Evolutionary conservation across 441 rosid genomes (phyloP).

Genomic region (Aquilaria agallochum): DNA sequence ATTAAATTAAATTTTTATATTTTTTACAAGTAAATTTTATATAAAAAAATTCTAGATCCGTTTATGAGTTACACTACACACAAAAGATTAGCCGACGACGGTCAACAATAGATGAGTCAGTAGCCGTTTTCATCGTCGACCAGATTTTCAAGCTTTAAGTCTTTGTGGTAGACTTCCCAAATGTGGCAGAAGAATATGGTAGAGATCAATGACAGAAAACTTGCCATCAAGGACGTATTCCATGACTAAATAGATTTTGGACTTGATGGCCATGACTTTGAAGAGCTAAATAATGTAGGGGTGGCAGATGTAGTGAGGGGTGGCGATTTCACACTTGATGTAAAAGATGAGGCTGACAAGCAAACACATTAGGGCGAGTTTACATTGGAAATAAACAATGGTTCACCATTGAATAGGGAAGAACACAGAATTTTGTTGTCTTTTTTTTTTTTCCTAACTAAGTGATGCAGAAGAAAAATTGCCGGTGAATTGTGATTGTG

Average conservation of each 20-base stretch:
- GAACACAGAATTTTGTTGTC: neutral
- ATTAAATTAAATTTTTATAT: too few species aligned
- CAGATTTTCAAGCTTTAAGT: constrained; percentile 80
- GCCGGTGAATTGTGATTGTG: too few species aligned
- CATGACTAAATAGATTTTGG: constrained; percentile 94
- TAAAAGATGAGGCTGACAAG: constrained; percentile 73
- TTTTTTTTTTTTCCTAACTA: neutral
- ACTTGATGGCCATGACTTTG: constrained; percentile 87
- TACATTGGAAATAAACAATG: too few species aligned
- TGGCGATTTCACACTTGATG: constrained; percentile 82
- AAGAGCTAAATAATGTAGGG: constrained; percentile 78
- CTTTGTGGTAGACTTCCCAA: constrained; percentile 83
- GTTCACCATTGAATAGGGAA: neutral
- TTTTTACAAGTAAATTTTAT: too few species aligned
- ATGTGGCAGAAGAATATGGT: constrained; percentile 81
- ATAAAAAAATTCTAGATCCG: too few species aligned
- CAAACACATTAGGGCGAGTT: too few species aligned
- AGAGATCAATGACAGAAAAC: constrained; percentile 71
- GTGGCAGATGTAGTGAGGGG: constrained; percentile 82
- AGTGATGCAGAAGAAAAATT: neutral
- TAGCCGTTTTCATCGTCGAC: constrained; percentile 59
- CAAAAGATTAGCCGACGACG: too few species aligned
- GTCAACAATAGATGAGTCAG: too few species aligned
- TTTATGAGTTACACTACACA: too few species aligned
- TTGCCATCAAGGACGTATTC: constrained; percentile 87